These are phyloP conservation scores for Cyberlindnera amylophila DNA, from an alignment of 805 yeast genomes.

Conservation along the genomic window DNA sequence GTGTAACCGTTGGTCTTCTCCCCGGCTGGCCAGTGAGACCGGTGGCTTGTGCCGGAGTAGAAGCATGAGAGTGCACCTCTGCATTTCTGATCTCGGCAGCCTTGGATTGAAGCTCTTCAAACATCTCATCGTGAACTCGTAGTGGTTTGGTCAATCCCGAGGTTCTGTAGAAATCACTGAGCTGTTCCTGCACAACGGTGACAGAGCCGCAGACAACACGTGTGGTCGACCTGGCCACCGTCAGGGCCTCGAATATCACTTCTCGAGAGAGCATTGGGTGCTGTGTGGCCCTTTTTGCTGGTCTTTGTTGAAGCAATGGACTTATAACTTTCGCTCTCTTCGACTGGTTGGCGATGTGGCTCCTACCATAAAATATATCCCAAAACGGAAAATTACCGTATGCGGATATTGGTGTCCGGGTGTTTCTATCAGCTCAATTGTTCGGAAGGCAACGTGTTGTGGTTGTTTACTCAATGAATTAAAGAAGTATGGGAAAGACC, in stretches of 20 bases:
- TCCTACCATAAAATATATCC: too few relatives aligned
- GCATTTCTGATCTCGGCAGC: slow-evolving; percentile 9
- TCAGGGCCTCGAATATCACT: slow-evolving; percentile 17
- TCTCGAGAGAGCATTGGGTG: slow-evolving; percentile 20
- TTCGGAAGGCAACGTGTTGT: neutral
- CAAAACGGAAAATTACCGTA: too few relatives aligned
- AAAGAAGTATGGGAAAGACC: too few relatives aligned
- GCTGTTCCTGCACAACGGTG: slow-evolving; percentile 9
- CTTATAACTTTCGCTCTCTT: too few relatives aligned
- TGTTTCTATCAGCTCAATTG: neutral
- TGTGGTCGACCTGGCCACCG: slow-evolving; percentile 18
- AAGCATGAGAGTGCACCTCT: slow-evolving; percentile 2
- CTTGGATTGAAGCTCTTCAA: slow-evolving; percentile 12
- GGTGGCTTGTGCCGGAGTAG: slow-evolving; percentile 1
- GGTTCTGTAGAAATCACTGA: slow-evolving; percentile 20
- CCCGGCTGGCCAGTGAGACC: neutral
- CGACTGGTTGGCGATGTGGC: too few relatives aligned
- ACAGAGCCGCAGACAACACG: slow-evolving; percentile 15
- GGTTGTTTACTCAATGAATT: too few relatives aligned
- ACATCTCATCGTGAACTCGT: slow-evolving; percentile 27
- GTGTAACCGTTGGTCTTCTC: slow-evolving; percentile 9
- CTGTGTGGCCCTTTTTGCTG: neutral
- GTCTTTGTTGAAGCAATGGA: too few relatives aligned
- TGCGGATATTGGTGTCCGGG: neutral
- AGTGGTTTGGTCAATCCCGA: slow-evolving; percentile 22